Evolutionary conservation across 1,284 basidiomycete genomes (phyloP), one percentile per base, ranked within the genome.

Genomic region (Volvariella surrecta): DNA sequence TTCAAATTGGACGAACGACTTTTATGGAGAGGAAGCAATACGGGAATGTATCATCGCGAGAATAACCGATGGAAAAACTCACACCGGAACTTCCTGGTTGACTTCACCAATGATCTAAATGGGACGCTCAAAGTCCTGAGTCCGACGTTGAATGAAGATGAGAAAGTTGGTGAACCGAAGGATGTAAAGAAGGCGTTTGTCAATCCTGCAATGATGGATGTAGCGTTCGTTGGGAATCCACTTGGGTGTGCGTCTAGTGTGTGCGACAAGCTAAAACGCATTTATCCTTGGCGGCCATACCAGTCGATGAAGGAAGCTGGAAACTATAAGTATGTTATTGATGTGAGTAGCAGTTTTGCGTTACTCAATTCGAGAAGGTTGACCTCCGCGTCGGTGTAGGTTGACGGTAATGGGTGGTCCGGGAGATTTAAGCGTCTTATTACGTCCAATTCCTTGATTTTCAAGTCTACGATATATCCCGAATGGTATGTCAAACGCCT

Each of bases 11-110:
- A 82, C 45, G 70, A 77, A 32, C 55, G 73, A 21, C 52, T 85
- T 21, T 57, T 73, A 17, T 85, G 82, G 82, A 66, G 82, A 15
- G 82, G 82, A 2, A 73, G 69, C 39, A 80, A 73, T 40, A 84
- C 82, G 0, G 82, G 82, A 1, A 81, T 82, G 37, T 62, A 54
- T 49, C 63, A 66, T 45, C 50, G 49, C 6, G 47, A 48, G 1
- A 48, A 51, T 3, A 61, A 58, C 2, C 58, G 59, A 2, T 68
- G 67, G 67, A 44, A 55, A 35, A 54, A 57, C 32, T 56, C 64
- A 8, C 66, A 68, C 42, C 59, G 67, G 0, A 46, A 62, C n/a
- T 58, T 58, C 22, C 54, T 68, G 4, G 61, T 67, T 1, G 48
- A 53, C 15, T 54, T 57, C 31, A 47, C 60, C 6, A 64, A 63